Evolutionary conservation across 1,284 basidiomycete species (phyloP).

Genomic region (Malassezia globosa): DNA sequence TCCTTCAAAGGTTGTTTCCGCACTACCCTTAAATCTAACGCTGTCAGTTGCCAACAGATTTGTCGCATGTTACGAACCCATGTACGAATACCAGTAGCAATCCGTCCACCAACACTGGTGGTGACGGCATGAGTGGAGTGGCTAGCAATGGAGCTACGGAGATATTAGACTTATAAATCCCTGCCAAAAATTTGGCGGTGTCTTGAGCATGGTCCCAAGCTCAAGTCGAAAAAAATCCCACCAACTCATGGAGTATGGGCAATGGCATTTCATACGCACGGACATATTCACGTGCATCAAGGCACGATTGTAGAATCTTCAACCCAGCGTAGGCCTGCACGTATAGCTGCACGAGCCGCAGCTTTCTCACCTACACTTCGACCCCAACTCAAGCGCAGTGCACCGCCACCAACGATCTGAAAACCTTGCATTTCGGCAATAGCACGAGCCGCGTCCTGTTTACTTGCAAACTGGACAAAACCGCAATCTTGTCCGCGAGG

Average conservation of each 20-base stretch:
- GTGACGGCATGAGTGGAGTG: not conserved
- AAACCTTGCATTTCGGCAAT: slow-evolving; percentile 95
- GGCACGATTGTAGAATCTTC: slow-evolving; percentile 1
- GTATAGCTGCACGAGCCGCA: slow-evolving; percentile 34
- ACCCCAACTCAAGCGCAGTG: slow-evolving; percentile 84
- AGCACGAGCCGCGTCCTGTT: slow-evolving; percentile 77
- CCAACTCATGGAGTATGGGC: no score
- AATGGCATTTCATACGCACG: no score
- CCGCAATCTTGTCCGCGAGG: slow-evolving; percentile 89
- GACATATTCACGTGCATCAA: not conserved
- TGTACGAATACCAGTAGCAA: slow-evolving; percentile 15
- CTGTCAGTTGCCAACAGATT: no score
- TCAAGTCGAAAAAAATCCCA: no score
- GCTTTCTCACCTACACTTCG: slow-evolving; percentile 50
- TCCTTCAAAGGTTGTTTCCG: slow-evolving; percentile 62
- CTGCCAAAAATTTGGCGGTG: no score
- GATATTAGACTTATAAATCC: no score
- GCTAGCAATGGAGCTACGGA: no score
- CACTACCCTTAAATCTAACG: slow-evolving; percentile 57
- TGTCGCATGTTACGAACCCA: slow-evolving; percentile 1
- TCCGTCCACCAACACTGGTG: no score
- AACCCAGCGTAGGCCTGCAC: slow-evolving; percentile 18
- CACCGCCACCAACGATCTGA: slow-evolving; percentile 62
- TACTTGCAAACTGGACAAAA: slow-evolving; percentile 84
- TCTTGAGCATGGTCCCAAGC: no score